A percentile compares a stretch with the other conserved stretches of the same genome.
These are phyloP conservation scores for Sergeia podlipaevii DNA, from an alignment of 208 protist genomes.

Conservation along the genomic window DNA sequence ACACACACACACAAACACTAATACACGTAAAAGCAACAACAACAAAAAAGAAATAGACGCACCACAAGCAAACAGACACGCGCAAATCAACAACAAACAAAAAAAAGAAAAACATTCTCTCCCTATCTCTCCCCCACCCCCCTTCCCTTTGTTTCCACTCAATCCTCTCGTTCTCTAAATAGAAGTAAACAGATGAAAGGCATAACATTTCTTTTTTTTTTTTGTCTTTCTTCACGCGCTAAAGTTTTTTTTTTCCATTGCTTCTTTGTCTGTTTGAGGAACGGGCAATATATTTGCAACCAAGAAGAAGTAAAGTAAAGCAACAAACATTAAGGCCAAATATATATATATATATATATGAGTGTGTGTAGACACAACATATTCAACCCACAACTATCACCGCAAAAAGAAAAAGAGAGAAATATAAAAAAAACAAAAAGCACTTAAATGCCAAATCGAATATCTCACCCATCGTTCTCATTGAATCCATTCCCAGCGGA, in stretches of 20 bases:
- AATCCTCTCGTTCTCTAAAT: too few relatives aligned
- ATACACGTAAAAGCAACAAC: neutral
- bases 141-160: neutral
- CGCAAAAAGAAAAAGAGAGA: neutral
- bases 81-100: neutral
- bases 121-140: too few relatives aligned
- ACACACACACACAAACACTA: conserved; percentile 1
- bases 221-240: conserved; percentile 5
- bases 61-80: neutral
- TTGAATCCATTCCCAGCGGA: too few relatives aligned
- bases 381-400: neutral
- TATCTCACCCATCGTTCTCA: too few relatives aligned
- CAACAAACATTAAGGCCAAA: neutral
- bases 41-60: neutral
- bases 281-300: neutral
- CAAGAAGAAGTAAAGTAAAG: neutral
- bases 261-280: neutral
- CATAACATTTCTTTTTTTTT: conserved; percentile 17
- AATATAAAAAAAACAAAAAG: too few relatives aligned
- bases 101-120: too few relatives aligned
- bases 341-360: conserved; percentile 3
- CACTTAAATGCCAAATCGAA: too few relatives aligned
- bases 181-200: too few relatives aligned
- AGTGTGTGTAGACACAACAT: neutral
- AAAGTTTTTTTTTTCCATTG: neutral